Conservation (phyloP, 352 stramenopile genomes). For the Globisporangium nagaii region DNA sequence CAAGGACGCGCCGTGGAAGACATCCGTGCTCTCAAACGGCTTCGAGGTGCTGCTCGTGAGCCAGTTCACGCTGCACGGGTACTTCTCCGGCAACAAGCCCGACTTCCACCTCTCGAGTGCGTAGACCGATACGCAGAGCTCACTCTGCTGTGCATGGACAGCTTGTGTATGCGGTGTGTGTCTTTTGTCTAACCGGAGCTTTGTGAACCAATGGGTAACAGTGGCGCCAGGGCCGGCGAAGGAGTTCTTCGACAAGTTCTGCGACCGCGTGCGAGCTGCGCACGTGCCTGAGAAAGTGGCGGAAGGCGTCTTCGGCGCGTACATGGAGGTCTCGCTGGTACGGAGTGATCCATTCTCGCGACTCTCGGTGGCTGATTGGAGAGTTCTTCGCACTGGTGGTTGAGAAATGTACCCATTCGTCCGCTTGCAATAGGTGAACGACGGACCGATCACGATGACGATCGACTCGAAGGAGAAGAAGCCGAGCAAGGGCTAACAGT, state of each 20-base stretch:
- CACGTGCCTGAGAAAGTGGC: slow-evolving; percentile 64
- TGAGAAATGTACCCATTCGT: neutral
- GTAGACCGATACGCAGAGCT: neutral
- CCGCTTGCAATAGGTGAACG: slow-evolving; percentile 49
- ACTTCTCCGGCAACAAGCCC: slow-evolving; percentile 80
- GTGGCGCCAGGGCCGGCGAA: slow-evolving; percentile 65
- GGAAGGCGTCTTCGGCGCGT: slow-evolving; percentile 75
- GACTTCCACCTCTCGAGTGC: slow-evolving; percentile 84
- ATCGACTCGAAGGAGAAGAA: slow-evolving; percentile 76
- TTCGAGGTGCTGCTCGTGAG: slow-evolving; percentile 83
- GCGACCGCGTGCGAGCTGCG: slow-evolving; percentile 48
- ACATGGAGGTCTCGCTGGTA: slow-evolving; percentile 86
- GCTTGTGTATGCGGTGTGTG: neutral
- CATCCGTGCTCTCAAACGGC: slow-evolving; percentile 52
- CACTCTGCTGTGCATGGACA: no score
- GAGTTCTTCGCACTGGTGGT: neutral
- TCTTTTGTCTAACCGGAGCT: no score
- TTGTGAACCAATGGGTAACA: slow-evolving; percentile 19
- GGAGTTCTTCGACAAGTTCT: slow-evolving; percentile 73
- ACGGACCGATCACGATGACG: slow-evolving; percentile 77
- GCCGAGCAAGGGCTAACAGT: slow-evolving; percentile 1
- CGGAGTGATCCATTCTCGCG: slow-evolving; percentile 11
- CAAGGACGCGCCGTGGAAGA: slow-evolving; percentile 51
- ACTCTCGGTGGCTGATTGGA: neutral
- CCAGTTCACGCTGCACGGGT: slow-evolving; percentile 83